phyloP scores from a whole-genome alignment of 164 flowering plant species.

The Annona squamosa region DNA sequence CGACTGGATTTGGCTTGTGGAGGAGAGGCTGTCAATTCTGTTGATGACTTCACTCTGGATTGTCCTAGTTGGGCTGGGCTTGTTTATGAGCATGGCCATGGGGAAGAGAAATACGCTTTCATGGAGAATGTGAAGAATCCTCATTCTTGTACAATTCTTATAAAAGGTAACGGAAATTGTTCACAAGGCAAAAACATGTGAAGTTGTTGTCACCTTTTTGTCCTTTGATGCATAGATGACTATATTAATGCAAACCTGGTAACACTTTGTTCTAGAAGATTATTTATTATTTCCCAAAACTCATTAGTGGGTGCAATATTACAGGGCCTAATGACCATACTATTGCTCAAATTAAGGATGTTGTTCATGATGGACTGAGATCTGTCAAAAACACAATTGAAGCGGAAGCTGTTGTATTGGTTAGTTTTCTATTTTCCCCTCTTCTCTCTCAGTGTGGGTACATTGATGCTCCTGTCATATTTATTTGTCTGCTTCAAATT shows the following conservation, averaged over 20 bases:
- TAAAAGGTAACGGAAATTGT: conserved; percentile 59
- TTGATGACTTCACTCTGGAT: conserved; percentile 79
- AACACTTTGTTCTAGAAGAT: background rate
- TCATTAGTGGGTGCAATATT: background rate
- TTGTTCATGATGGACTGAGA: conserved; percentile 94
- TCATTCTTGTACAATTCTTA: conserved; percentile 80
- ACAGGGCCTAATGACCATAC: conserved; percentile 98
- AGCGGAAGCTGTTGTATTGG: conserved; percentile 81
- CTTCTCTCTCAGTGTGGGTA: background rate
- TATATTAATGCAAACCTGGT: background rate
- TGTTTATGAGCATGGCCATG: conserved; percentile 94
- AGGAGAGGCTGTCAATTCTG: conserved; percentile 96
- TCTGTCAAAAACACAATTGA: conserved; percentile 94
- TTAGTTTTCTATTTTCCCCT: conserved; percentile 22
- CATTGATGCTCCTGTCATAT: background rate
- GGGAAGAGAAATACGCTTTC: conserved; percentile 95
- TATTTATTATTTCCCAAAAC: background rate
- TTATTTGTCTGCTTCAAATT: too few relatives aligned
- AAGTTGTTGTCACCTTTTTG: background rate
- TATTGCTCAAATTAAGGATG: conserved; percentile 97
- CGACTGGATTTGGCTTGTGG: conserved; percentile 93
- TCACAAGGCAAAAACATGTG: background rate
- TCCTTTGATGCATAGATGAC: too few relatives aligned
- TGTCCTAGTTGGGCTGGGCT: conserved; percentile 99
- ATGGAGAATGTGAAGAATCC: conserved; percentile 95